phyloP scores from a whole-genome alignment of 768 basidiomycete species.

The Podaxis carcinomalis region DNA sequence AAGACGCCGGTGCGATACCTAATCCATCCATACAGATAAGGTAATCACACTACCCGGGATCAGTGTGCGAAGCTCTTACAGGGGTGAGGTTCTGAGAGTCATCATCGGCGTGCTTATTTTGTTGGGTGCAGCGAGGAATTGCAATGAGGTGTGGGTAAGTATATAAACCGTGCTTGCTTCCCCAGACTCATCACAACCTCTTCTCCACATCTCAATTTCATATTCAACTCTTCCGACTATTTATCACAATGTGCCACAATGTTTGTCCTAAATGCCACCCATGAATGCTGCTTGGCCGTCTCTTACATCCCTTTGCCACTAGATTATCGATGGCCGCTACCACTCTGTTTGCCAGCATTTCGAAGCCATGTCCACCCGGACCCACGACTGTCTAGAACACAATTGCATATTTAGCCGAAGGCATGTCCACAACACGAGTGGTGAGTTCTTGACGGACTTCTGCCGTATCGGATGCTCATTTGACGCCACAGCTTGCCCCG shows the following conservation, averaged over 20 bases:
- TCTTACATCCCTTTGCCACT: conserved; percentile 1
- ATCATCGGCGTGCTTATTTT: not conserved
- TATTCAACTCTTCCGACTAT: not conserved
- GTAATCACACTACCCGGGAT: conserved; percentile 2
- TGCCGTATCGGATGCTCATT: not conserved
- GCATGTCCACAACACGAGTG: conserved; percentile 55
- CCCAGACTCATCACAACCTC: conserved; percentile 18
- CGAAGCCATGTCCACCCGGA: conserved; percentile 62
- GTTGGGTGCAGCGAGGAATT: not conserved
- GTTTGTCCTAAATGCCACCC: conserved; percentile 34
- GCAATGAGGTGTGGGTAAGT: not conserved
- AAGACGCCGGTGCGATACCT: not conserved
- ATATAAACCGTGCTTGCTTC: conserved; percentile 13
- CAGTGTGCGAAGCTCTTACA: not conserved
- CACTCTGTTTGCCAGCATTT: conserved; percentile 71
- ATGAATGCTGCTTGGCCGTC: not conserved
- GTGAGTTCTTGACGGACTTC: not conserved
- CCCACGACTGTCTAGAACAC: conserved; percentile 58
- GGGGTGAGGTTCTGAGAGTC: not conserved
- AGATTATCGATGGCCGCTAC: conserved; percentile 78
- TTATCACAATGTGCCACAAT: conserved; percentile 64
- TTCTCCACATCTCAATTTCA: conserved; percentile 14
- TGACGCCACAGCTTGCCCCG: conserved; percentile 41
- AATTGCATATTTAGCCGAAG: conserved; percentile 71
- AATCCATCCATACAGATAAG: not conserved